Evolutionary conservation across 2,329 filamentous ascomycete genomes (phyloP).

Genomic region (Nigrograna mackinnonii): DNA sequence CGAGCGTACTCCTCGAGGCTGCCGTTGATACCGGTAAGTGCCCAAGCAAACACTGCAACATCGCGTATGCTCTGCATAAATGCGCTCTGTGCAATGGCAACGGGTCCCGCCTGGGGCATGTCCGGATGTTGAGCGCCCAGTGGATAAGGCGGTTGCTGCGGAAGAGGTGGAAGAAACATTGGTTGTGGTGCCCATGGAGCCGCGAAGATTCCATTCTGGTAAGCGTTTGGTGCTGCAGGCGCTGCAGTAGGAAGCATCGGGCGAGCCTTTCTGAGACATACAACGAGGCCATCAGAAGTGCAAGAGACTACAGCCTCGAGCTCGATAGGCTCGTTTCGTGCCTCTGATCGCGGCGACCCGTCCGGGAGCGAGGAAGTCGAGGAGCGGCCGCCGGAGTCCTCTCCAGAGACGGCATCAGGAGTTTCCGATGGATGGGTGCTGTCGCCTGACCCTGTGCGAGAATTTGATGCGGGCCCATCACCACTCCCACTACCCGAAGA

Average conservation of each 20-base stretch:
- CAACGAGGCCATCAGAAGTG: slow-evolving; percentile 84
- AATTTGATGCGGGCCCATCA: slow-evolving; percentile 17
- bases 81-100: slow-evolving; percentile 50
- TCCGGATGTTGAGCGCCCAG: slow-evolving; percentile 38
- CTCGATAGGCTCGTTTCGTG: slow-evolving; percentile 59
- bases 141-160: slow-evolving; percentile 39
- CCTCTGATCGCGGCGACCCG: slow-evolving; percentile 26
- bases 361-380: slow-evolving; percentile 25
- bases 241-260: slow-evolving; percentile 62
- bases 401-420: slow-evolving; percentile 50
- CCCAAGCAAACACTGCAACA: slow-evolving; percentile 88
- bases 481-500: slow-evolving; percentile 20
- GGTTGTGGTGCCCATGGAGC: slow-evolving; percentile 78
- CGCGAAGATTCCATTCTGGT: slow-evolving; percentile 66
- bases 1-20: slow-evolving; percentile 67
- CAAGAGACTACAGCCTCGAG: slow-evolving; percentile 91
- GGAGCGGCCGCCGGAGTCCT: slow-evolving; percentile 23
- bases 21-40: slow-evolving; percentile 77
- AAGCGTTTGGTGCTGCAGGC: slow-evolving; percentile 22
- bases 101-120: slow-evolving; percentile 54
- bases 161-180: slow-evolving; percentile 51
- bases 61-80: slow-evolving; percentile 83
- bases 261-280: slow-evolving; percentile 75
- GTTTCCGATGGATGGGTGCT: slow-evolving; percentile 46
- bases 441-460: slow-evolving; percentile 50